phyloP scores from a whole-genome alignment of 176 grass and related monocot species.

The Dendrocalamus sinicus region DNA sequence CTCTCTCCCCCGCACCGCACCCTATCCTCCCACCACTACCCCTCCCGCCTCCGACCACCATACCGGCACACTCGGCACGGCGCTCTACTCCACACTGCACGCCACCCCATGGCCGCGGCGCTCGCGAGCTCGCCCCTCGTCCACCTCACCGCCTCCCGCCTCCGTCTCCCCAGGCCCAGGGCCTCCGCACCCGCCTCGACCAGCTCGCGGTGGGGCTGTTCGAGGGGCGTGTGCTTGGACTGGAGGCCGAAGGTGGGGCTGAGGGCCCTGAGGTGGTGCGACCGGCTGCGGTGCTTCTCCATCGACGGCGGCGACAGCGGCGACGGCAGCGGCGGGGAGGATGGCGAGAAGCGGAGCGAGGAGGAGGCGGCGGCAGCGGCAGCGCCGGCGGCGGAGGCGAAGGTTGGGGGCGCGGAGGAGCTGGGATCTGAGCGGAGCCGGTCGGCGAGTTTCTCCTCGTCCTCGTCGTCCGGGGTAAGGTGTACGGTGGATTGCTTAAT shows the following conservation, averaged over 20 bases:
- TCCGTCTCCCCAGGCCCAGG: slow-evolving; percentile 47
- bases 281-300: slow-evolving; percentile 63
- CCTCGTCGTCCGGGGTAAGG: slow-evolving; percentile 58
- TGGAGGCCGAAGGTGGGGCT: slow-evolving; percentile 23
- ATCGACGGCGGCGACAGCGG: slow-evolving; percentile 48
- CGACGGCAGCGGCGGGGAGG: slow-evolving; percentile 40
- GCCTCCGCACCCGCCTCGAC: not conserved
- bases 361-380: slow-evolving; percentile 38
- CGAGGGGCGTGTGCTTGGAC: slow-evolving; percentile 27
- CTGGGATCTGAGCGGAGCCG: slow-evolving; percentile 54
- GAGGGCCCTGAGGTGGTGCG: slow-evolving; percentile 46
- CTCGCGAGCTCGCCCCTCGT: slow-evolving; percentile 53
- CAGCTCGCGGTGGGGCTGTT: not conserved
- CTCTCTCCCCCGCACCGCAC: slow-evolving; percentile 5
- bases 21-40: slow-evolving; percentile 31
- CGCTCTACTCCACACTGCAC: not conserved
- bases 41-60: slow-evolving; percentile 29
- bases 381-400: slow-evolving; percentile 24
- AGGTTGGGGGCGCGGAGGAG: slow-evolving; percentile 54
- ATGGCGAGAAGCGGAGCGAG: slow-evolving; percentile 52
- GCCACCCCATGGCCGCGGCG: slow-evolving; percentile 46
- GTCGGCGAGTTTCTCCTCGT: slow-evolving; percentile 54
- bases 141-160: slow-evolving; percentile 44
- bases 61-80: slow-evolving; percentile 6
- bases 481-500: not conserved